Conservation (phyloP, 1,284 basidiomycete species). For the Taiwanofungus camphoratus region DNA sequence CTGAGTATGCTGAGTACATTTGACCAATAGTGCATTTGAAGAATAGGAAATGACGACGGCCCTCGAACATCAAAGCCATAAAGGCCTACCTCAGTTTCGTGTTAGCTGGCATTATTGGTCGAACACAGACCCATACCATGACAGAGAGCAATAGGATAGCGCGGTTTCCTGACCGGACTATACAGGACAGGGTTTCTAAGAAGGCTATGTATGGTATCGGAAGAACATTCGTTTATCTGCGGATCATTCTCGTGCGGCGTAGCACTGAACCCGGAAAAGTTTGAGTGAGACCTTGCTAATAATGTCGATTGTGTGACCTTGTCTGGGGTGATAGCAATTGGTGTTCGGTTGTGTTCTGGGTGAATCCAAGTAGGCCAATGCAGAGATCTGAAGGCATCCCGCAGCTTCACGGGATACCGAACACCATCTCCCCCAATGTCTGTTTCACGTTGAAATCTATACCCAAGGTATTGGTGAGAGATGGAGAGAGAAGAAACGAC, state of each 20-base stretch:
- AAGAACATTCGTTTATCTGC: too few relatives aligned
- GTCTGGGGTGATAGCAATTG: neutral
- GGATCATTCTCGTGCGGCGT: too few relatives aligned
- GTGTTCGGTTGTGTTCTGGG: too few relatives aligned
- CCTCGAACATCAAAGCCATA: conserved; percentile 93
- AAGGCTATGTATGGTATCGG: conserved; percentile 65
- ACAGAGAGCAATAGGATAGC: conserved; percentile 90
- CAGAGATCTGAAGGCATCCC: conserved; percentile 12
- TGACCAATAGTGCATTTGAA: conserved; percentile 95
- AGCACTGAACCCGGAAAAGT: too few relatives aligned
- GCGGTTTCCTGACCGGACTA: conserved; percentile 72
- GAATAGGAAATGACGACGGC: conserved; percentile 66
- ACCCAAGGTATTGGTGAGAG: conserved; percentile 52
- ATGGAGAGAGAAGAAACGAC: conserved; percentile 61
- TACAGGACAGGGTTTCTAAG: conserved; percentile 70
- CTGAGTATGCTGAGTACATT: conserved; percentile 82
- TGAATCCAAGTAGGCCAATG: conserved; percentile 15
- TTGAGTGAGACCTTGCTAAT: too few relatives aligned
- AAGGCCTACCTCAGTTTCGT: conserved; percentile 49
- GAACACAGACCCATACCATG: conserved; percentile 62
- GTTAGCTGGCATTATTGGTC: conserved; percentile 11
- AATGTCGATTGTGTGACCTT: neutral
- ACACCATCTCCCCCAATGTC: conserved; percentile 1
- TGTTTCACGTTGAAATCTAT: conserved; percentile 7
- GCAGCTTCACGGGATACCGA: conserved; percentile 8